Base-by-base conservation (phyloP, 192 early-diverging fungal genomes). In the Coemansia sp. region DNA sequence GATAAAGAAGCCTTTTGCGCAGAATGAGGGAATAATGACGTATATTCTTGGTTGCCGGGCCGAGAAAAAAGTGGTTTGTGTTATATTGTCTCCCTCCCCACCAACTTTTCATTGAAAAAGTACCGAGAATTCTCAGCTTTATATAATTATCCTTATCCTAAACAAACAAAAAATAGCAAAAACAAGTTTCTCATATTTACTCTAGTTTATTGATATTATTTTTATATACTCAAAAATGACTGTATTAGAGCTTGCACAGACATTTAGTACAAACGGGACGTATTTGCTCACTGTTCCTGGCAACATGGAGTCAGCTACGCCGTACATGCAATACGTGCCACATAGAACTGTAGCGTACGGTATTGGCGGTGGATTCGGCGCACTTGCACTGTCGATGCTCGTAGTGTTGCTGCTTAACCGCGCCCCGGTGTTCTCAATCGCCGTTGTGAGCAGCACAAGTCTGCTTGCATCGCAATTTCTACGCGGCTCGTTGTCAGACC, bases 391-490 rank as follows among this genome's bases (percentile, higher is more conserved):
- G 3, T 53, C 72, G 2, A 59, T 53, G 0, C 23, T 65, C 3
- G 64, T 54, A 0, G 64, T 23, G 9, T 39, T 57, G 0, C 32
- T 38, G 3, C 15, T 70, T 22, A 41, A 64, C 1, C 59, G 62
- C 0, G 41, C 58, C 10, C 60, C 41, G 19, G 52, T 50, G 21
- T 70, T 57, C 38, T 5, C 29, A 0, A 54, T 47, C 11, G 76
- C 62, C 1, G n/a, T 55, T 0, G 4, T 70, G 0, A 37, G 41
- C 24, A 63, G 66, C 48, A 27, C 55, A 5, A 52, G 57, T 14
- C 57, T 74, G 37, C 54, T 66, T 27, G 39, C 50, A 4, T 73
- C 76, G 9, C 32, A 67, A 29, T 73, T 79, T 38, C 62, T 79
- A 22, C 67, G 72, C 9, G 76, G 60, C 14, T 64, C 72, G 3